Conservation (phyloP, 345 rosid species). For the Populus pruinosa region DNA sequence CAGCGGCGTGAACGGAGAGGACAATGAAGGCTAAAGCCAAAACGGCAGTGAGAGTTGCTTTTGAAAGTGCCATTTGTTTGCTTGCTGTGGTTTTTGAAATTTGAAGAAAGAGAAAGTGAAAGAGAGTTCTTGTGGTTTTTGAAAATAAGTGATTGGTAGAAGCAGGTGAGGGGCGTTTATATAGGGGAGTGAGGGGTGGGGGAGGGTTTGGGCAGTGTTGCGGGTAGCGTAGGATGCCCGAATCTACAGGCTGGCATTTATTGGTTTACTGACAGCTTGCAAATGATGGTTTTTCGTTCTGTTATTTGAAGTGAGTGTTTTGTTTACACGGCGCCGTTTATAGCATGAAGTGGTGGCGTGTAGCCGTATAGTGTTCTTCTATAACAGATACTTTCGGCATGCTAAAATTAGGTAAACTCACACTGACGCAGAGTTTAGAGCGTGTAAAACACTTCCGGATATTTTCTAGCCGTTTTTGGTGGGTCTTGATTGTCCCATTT, state of each 20-base stretch:
- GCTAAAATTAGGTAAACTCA: not conserved
- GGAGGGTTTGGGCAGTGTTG: not conserved
- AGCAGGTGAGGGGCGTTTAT: not conserved
- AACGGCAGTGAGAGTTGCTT: slow-evolving; percentile 32
- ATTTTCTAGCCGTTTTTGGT: no score
- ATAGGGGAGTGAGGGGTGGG: not conserved
- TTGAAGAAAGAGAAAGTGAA: not conserved
- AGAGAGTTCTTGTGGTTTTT: not conserved
- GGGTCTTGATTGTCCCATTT: no score
- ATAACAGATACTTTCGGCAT: not conserved
- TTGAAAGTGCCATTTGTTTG: slow-evolving; percentile 42
- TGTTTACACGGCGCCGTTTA: not conserved
- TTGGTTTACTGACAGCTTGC: slow-evolving; percentile 1
- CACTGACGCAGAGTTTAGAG: not conserved
- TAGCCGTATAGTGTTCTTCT: no score
- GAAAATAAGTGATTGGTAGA: not conserved
- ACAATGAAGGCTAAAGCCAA: slow-evolving; percentile 26
- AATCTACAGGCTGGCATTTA: not conserved
- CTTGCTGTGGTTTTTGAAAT: no score
- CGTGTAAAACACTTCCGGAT: not conserved
- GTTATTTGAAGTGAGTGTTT: not conserved
- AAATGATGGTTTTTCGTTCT: not conserved
- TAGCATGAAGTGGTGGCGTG: no score
- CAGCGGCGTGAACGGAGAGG: slow-evolving; percentile 34
- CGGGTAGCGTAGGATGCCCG: not conserved